These are phyloP conservation scores for Silene coronaria DNA, from an alignment of 179 eudicot species.

Conservation along the genomic window DNA sequence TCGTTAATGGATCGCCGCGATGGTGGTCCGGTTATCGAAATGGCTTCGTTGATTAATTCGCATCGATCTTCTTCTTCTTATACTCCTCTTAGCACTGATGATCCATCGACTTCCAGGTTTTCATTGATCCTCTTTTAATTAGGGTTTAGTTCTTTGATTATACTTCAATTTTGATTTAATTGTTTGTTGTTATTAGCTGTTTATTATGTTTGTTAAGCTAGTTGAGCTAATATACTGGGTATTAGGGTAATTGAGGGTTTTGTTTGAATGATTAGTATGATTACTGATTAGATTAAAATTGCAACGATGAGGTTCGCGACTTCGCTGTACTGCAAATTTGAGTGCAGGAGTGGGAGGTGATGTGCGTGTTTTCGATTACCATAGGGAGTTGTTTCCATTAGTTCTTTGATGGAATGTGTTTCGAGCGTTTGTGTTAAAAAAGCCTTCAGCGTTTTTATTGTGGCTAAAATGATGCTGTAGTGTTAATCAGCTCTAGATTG, in stretches of 20 bases:
- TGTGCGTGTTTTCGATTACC: background rate
- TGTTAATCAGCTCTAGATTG: background rate
- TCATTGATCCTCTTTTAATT: background rate
- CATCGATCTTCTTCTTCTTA: constrained; percentile 34
- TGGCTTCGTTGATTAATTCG: constrained; percentile 39
- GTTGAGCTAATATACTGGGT: background rate
- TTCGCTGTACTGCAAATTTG: background rate
- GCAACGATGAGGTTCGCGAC: background rate
- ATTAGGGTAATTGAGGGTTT: background rate
- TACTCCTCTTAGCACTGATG: constrained; percentile 40
- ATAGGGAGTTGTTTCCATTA: too few relatives aligned
- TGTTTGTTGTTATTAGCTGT: background rate
- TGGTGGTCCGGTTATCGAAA: constrained; percentile 39
- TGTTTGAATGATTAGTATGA: background rate
- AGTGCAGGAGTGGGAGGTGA: background rate
- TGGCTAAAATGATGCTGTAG: background rate
- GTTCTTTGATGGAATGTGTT: background rate
- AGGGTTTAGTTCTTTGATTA: background rate
- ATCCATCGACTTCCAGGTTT: constrained; percentile 46
- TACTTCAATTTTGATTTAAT: background rate
- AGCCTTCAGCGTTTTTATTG: background rate
- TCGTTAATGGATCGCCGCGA: constrained; percentile 21
- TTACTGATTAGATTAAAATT: background rate
- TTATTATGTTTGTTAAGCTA: constrained; percentile 1
- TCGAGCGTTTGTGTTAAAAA: too few relatives aligned